phyloP scores from a whole-genome alignment of 495 filamentous ascomycete species.

The Choiromyces venosus region DNA sequence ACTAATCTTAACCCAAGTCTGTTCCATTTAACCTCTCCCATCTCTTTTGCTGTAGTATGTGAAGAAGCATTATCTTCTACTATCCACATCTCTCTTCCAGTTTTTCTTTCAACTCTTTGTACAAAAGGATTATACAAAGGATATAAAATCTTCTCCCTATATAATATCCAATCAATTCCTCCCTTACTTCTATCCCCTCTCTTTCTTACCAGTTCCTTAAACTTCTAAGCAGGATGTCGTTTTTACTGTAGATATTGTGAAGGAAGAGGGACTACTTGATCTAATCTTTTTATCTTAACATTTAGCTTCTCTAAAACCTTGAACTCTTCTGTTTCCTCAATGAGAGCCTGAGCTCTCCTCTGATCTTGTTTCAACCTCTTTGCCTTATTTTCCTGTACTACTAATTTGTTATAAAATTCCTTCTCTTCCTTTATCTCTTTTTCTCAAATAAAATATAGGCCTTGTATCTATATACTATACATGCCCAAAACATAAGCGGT shows the following conservation, averaged over 20 bases:
- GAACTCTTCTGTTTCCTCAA: not conserved
- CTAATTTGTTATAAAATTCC: not conserved
- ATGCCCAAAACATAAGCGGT: slow-evolving; percentile 7
- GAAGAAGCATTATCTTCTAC: slow-evolving; percentile 12
- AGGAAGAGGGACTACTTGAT: not conserved
- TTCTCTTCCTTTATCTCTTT: not conserved
- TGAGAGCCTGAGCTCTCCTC: not conserved
- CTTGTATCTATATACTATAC: slow-evolving; percentile 9
- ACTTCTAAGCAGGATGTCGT: no score
- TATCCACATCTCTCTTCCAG: not conserved
- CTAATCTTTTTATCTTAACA: not conserved
- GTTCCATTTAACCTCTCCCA: not conserved
- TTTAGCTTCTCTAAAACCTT: not conserved
- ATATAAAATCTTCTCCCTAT: no score
- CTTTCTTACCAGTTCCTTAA: no score
- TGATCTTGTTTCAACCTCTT: not conserved
- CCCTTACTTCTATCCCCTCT: no score
- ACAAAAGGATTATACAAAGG: no score
- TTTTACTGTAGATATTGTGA: not conserved
- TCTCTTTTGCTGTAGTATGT: not conserved
- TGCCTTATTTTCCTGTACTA: not conserved
- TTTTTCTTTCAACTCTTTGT: no score
- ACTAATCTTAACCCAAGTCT: not conserved
- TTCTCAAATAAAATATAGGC: not conserved
- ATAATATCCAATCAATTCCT: no score